Evolutionary conservation across 768 basidiomycete species (phyloP).

Genomic region (Amanita phalloides): DNA sequence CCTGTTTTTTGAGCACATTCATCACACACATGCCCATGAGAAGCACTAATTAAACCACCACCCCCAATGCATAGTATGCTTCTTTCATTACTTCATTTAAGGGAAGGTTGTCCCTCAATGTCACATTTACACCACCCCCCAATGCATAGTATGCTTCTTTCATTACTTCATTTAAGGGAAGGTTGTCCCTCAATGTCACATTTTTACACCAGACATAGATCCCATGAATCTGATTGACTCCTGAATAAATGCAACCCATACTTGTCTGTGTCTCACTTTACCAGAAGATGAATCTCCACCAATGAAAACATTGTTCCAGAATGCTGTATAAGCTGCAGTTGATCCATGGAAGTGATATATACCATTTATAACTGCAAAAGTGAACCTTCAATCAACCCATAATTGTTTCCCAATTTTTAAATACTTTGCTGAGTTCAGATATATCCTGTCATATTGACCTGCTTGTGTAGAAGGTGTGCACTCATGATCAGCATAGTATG

Average conservation of each 20-base stretch:
- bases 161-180: too few relatives aligned
- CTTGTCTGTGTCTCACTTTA: not conserved
- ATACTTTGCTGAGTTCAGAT: slow-evolving; percentile 3
- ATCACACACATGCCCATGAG: not conserved
- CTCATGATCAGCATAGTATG: slow-evolving; percentile 3
- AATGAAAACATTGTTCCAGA: not conserved
- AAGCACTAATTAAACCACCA: not conserved
- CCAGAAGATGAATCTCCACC: not conserved
- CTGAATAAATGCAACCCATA: slow-evolving; percentile 1
- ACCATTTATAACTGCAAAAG: not conserved
- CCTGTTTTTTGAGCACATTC: slow-evolving; percentile 1
- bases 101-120: too few relatives aligned
- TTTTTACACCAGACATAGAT: not conserved
- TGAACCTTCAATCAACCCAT: slow-evolving; percentile 1
- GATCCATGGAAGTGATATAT: slow-evolving; percentile 1
- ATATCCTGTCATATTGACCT: not conserved
- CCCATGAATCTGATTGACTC: not conserved
- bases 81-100: too few relatives aligned
- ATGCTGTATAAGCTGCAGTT: not conserved
- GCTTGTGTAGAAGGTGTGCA: not conserved
- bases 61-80: not conserved
- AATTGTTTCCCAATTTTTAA: slow-evolving; percentile 3
- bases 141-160: too few relatives aligned
- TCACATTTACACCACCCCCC: too few relatives aligned
- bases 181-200: not conserved